Evolutionary conservation across 495 filamentous ascomycete genomes (phyloP), one percentile per base, ranked within the genome.

Genomic region (Daldinia vernicosa): DNA sequence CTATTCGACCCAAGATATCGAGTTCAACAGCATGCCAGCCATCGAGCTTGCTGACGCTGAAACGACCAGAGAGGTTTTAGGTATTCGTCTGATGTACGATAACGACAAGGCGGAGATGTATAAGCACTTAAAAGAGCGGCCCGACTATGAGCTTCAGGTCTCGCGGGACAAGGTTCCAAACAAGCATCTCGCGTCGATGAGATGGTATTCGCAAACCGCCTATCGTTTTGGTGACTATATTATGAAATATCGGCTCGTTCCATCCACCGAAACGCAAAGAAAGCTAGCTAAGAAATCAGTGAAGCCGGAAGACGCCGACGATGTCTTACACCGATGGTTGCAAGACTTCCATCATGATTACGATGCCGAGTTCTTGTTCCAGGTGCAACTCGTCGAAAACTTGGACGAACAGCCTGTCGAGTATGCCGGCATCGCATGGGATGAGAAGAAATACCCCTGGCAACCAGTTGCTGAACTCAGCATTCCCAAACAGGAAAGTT

Each of bases 161-260:
- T 78, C 72, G 15, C 71, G 78, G 15, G 79, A 83, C 63, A 66
- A 75, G 28, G 78, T 80, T 7, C 72, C 74, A 7, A 82, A 81
- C 32, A 80, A 74, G 2, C 77, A 81, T 67, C 72, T 85, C 14
- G 78, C 81, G 66, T 79, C 78, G 19, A 84, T 78, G 55, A 70
- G 77, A n/a, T 79, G 81, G 59, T 84, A 85, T 66, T 81, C 80
- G 17, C 85, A 86, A 60, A 79, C 77, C 27, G 81, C 84, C 9
- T 86, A 83, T 62, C 83, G 80, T 39, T 83, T 83, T 66, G 83
- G 81, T 51, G 77, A 85, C 43, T 84, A 84, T 39, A 79, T 85
- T 6, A 77, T 79, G 58, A 86, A 86, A 63, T 86, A 82, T 57
- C 77, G 77, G 58, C 76, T 85, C 59, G 77, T 82, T 12, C 84